Conservation (phyloP, 805 yeast genomes). For the Saccharomyces jurei region DNA sequence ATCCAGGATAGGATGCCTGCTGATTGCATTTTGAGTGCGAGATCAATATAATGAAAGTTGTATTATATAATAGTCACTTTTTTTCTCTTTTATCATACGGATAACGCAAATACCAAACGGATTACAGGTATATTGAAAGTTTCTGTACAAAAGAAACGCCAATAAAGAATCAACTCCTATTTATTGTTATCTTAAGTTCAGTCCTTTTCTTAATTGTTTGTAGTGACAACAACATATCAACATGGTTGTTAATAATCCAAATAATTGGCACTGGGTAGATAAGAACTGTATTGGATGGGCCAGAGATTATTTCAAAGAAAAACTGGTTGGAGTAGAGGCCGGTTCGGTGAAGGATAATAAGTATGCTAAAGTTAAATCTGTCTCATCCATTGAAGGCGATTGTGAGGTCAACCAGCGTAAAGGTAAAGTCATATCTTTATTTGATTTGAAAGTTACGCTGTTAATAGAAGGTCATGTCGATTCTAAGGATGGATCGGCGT, state of each 20-base stretch:
- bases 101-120: not conserved
- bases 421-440: slow-evolving; percentile 88
- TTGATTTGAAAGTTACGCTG: slow-evolving; percentile 66
- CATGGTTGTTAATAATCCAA: slow-evolving; percentile 95
- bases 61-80: not conserved
- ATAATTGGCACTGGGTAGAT: slow-evolving; percentile 99
- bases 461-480: slow-evolving; percentile 43
- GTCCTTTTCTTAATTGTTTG: not conserved
- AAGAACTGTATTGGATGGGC: slow-evolving; percentile 95
- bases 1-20: not conserved
- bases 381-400: slow-evolving; percentile 71
- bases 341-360: slow-evolving; percentile 22
- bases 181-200: not conserved
- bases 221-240: slow-evolving; percentile 4
- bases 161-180: not conserved
- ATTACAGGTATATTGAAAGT: not conserved
- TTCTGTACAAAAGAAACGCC: not conserved
- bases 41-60: not conserved
- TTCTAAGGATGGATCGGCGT: slow-evolving; percentile 22
- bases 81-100: not conserved
- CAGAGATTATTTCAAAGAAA: slow-evolving; percentile 58
- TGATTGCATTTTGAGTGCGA: not conserved
- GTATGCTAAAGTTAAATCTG: slow-evolving; percentile 29
- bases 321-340: slow-evolving; percentile 43
- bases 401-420: slow-evolving; percentile 95